phyloP scores from a whole-genome alignment of 106 monocot genomes.

The Iris macrosiphon region DNA sequence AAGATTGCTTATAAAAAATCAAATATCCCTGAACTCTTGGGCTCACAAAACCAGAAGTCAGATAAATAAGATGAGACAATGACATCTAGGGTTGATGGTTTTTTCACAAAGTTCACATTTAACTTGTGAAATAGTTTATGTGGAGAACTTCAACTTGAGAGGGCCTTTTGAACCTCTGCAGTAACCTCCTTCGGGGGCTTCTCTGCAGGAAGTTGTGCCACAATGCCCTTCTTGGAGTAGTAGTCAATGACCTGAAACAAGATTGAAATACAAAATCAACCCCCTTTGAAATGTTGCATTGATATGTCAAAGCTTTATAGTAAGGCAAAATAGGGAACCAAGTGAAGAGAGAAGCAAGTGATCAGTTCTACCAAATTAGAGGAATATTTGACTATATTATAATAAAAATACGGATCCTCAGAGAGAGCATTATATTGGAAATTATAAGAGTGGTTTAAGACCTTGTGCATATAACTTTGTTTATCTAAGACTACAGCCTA shows the following conservation, averaged over 20 bases:
- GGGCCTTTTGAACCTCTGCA: conserved; percentile 24
- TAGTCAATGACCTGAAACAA: conserved; percentile 29
- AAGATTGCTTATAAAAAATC: not conserved
- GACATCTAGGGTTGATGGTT: not conserved
- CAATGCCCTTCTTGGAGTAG: conserved; percentile 19
- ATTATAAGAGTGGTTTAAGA: no score
- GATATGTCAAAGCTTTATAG: not conserved
- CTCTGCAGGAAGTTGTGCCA: conserved; percentile 25
- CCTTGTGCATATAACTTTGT: no score
- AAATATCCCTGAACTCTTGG: not conserved
- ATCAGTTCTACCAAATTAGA: no score
- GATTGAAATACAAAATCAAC: not conserved
- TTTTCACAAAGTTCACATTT: not conserved
- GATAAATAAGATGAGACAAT: not conserved
- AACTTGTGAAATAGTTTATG: not conserved
- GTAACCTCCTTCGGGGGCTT: conserved; percentile 33
- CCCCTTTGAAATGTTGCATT: not conserved
- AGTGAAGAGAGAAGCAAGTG: no score
- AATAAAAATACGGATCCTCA: no score
- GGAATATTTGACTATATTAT: no score
- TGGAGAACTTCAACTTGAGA: conserved; percentile 6
- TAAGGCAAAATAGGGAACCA: no score
- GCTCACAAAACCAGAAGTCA: not conserved
- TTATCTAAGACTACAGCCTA: no score
- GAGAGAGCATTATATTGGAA: no score